Evolutionary conservation across 2,329 filamentous ascomycete genomes (phyloP).

Genomic region (Lomentospora prolificans): DNA sequence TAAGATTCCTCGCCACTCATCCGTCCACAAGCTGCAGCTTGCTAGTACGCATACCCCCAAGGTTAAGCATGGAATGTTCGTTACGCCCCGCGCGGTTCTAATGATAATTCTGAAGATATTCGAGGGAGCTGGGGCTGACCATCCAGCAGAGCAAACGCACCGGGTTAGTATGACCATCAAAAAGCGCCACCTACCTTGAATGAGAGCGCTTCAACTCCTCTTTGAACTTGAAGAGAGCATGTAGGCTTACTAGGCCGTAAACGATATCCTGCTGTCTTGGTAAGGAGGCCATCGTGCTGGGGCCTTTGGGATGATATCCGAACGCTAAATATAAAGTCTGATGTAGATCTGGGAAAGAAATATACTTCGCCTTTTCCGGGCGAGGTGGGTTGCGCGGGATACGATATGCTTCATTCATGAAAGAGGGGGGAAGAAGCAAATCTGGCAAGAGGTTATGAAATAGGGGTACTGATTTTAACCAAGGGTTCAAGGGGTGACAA

Average conservation of each 20-base stretch:
- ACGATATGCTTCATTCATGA: not conserved
- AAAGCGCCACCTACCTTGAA: constrained; percentile 10
- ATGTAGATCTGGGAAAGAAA: too few relatives aligned
- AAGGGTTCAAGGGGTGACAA: not conserved
- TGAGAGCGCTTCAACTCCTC: not conserved
- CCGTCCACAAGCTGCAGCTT: too few relatives aligned
- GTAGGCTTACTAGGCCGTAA: not conserved
- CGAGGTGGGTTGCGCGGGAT: too few relatives aligned
- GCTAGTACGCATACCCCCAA: too few relatives aligned
- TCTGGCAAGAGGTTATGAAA: not conserved
- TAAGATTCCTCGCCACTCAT: too few relatives aligned
- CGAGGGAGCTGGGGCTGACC: not conserved
- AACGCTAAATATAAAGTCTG: too few relatives aligned
- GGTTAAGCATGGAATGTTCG: too few relatives aligned
- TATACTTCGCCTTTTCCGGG: too few relatives aligned
- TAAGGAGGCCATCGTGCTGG: not conserved
- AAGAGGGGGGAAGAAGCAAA: not conserved
- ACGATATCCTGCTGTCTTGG: not conserved
- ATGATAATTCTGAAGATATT: too few relatives aligned
- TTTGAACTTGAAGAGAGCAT: not conserved
- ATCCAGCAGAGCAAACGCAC: not conserved
- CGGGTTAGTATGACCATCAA: constrained; percentile 9
- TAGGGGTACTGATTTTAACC: not conserved
- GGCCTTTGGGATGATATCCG: not conserved
- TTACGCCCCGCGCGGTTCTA: too few relatives aligned